phyloP scores from a whole-genome alignment of 768 basidiomycete genomes.

The Tylopilus balloui region DNA sequence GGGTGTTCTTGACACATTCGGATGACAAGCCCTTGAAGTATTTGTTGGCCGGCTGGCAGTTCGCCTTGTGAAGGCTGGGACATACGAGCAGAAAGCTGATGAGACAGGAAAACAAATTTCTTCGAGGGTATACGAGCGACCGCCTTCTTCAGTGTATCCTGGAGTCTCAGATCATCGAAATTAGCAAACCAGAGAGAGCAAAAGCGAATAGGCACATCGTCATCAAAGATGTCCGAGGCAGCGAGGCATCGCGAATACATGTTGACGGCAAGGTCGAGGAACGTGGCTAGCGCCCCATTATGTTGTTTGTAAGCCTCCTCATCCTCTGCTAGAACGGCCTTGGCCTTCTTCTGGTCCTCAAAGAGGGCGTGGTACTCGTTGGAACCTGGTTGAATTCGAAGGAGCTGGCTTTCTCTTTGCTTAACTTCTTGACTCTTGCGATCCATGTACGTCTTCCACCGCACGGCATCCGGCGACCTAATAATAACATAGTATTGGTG shows the following conservation, averaged over 20 bases:
- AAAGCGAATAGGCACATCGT: slow-evolving; percentile 72
- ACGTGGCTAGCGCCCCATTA: slow-evolving; percentile 45
- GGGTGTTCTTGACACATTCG: slow-evolving; percentile 88
- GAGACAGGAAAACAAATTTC: slow-evolving; percentile 89
- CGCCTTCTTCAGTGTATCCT: slow-evolving; percentile 40
- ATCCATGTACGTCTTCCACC: slow-evolving; percentile 67
- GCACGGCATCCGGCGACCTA: slow-evolving; percentile 63
- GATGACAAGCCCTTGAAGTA: slow-evolving; percentile 59
- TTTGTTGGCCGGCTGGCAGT: slow-evolving; percentile 44
- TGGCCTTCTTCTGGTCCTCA: slow-evolving; percentile 41
- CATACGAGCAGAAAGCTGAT: slow-evolving; percentile 91
- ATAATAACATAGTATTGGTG: slow-evolving; percentile 71
- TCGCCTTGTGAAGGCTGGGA: slow-evolving; percentile 38
- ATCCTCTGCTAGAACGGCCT: slow-evolving; percentile 52
- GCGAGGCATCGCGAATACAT: slow-evolving; percentile 83
- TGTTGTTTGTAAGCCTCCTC: slow-evolving; percentile 39
- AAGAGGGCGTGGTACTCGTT: slow-evolving; percentile 29
- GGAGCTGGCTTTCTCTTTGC: slow-evolving; percentile 39
- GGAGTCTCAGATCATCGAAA: slow-evolving; percentile 55
- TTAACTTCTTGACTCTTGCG: slow-evolving; percentile 71
- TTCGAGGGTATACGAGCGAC: slow-evolving; percentile 67
- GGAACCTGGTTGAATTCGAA: slow-evolving; percentile 17
- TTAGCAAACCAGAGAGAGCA: slow-evolving; percentile 92
- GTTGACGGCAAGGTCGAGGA: slow-evolving; percentile 70
- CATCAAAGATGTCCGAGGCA: slow-evolving; percentile 68